Base-by-base conservation (phyloP, 2,329 filamentous ascomycete species). In the Fusarium gaditjirri region DNA sequence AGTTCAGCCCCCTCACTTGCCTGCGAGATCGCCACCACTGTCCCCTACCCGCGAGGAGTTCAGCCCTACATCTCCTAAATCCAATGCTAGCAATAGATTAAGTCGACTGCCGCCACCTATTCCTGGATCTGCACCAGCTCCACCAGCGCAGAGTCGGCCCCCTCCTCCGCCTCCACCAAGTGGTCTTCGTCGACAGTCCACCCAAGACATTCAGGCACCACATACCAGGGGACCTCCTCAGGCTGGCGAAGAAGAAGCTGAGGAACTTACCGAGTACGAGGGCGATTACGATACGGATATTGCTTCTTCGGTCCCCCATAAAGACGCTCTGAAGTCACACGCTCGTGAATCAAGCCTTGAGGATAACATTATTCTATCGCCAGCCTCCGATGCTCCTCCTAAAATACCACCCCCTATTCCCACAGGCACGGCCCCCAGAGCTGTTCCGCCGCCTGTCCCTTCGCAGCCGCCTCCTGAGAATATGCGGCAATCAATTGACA, bases 251-350 rank as follows among this genome's bases (percentile, higher is more conserved):
- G 90, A 90, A 36, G 91, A 92, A 19, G 91, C 90, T 31, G 94
- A 93, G 65, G 94, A 97, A 77, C 88, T 94, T 38, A 97, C 94
- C 0, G 95, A 98, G 78, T 98, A 98, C 78, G 96, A 99, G 79
- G 96, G 95, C 11, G 96, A 98, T 78, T 98, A 98, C 79, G 96
- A 98, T 76, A 98, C 96, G 11, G 96, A 98, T 79, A 98, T 98
- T 78, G 95, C 93, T 4, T 94, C 95, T n/a, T 92, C 94, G 14
- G 94, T 90, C n/a, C 94, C 93, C 61, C 94, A 97, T 81, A 98
- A 97, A 82, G 95, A 97, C 83, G 95, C 95, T 2, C 82, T 98
- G 68, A 97, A 95, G 80, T 85, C 93, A 13, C 94, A 97, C 80
- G 89, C 88, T 12, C 89, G 92, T 59, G 93, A 95, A 49, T 89